Conservation (phyloP, 2,329 filamentous ascomycete species). For the Colletotrichum horii region DNA sequence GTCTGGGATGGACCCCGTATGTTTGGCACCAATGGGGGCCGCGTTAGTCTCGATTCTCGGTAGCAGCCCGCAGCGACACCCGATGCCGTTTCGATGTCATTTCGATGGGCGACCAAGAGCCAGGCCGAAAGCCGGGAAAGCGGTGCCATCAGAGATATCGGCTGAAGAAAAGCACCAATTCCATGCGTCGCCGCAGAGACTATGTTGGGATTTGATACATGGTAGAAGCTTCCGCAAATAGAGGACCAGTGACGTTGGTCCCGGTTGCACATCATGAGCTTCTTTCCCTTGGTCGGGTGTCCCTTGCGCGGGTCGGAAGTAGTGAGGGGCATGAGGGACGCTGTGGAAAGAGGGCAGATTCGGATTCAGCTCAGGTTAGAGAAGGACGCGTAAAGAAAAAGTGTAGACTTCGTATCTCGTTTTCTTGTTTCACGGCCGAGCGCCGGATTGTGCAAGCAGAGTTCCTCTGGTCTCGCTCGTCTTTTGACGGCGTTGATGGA, state of each 20-base stretch:
- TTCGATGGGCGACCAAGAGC: not conserved
- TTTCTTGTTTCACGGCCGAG: constrained; percentile 7
- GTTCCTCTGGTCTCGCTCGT: not conserved
- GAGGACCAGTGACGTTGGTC: not conserved
- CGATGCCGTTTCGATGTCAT: not conserved
- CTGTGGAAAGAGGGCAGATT: not conserved
- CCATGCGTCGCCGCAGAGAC: not conserved
- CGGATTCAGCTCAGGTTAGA: constrained; percentile 17
- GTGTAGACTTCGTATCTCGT: not conserved
- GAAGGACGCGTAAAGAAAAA: constrained; percentile 2
- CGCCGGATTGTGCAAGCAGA: not conserved
- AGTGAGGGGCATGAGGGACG: not conserved
- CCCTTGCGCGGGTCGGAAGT: not conserved
- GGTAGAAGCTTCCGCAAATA: not conserved
- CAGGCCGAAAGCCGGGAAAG: not conserved
- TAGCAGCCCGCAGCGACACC: constrained; percentile 1
- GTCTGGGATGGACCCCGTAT: constrained; percentile 5
- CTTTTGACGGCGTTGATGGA: not conserved
- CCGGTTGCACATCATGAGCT: not conserved
- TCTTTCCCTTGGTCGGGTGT: not conserved
- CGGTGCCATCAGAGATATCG: not conserved
- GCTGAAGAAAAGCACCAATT: not conserved
- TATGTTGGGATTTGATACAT: not conserved
- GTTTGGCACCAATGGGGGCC: not conserved
- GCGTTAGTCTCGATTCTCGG: constrained; percentile 9